Conservation (phyloP, 352 stramenopile genomes). For the Phytophthora podocarpi region DNA sequence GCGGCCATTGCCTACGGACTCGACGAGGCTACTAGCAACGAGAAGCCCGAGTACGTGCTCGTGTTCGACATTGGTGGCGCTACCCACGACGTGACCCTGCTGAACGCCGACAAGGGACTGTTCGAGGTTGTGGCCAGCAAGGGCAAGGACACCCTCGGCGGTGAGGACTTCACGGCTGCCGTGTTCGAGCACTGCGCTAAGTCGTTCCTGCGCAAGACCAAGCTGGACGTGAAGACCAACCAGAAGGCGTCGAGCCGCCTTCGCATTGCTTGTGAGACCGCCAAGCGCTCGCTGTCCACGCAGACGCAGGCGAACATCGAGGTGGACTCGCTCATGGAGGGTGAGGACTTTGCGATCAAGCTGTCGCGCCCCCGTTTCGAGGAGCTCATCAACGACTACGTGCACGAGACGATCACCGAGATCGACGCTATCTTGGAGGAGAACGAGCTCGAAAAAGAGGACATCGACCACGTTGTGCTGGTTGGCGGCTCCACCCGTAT, state of each 20-base stretch:
- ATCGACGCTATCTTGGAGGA: conserved; percentile 86
- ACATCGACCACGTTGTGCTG: conserved; percentile 96
- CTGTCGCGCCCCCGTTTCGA: conserved; percentile 97
- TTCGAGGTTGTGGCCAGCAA: conserved; percentile 97
- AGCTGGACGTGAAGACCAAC: conserved; percentile 94
- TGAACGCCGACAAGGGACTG: conserved; percentile 97
- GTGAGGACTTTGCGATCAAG: conserved; percentile 97
- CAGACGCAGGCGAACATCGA: conserved; percentile 97
- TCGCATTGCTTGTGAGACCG: conserved; percentile 95
- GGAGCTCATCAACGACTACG: conserved; percentile 93
- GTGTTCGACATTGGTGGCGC: conserved; percentile 98
- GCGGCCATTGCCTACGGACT: conserved; percentile 99
- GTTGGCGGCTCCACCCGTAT: conserved; percentile 98
- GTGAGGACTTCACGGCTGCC: conserved; percentile 97
- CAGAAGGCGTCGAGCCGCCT: conserved; percentile 95
- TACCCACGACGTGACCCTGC: conserved; percentile 96
- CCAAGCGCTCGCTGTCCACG: conserved; percentile 96
- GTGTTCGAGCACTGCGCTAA: conserved; percentile 97
- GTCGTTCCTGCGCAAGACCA: conserved; percentile 94
- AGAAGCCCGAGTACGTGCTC: conserved; percentile 94
- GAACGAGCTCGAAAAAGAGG: conserved; percentile 76
- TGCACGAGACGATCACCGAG: conserved; percentile 92
- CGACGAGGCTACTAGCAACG: conserved; percentile 90
- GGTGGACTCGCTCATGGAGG: conserved; percentile 97
- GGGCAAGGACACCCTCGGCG: conserved; percentile 96